Percentiles rank a stretch among this genome's conserved stretches.
Conservation (phyloP, 768 basidiomycete species). For the Suillus fuscotomentosus region DNA sequence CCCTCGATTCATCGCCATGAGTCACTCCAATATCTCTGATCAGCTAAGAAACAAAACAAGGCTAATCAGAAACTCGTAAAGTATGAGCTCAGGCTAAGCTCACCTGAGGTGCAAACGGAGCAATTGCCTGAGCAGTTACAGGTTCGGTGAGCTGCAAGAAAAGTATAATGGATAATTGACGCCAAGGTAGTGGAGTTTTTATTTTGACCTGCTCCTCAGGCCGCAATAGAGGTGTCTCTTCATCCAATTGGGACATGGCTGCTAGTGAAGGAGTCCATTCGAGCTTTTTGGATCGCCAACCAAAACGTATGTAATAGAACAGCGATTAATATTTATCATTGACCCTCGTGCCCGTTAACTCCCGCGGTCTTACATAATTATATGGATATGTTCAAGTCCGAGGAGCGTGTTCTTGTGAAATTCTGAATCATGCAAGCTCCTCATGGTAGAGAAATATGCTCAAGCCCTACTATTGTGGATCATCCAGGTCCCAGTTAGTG, state of each 20-base stretch:
- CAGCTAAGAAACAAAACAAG: slow-evolving; percentile 29
- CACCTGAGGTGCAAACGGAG: slow-evolving; percentile 63
- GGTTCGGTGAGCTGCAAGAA: slow-evolving; percentile 51
- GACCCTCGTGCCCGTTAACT: neutral
- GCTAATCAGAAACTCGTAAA: neutral
- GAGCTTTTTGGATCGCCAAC: neutral
- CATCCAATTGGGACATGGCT: slow-evolving; percentile 20
- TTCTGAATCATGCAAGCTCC: too few relatives aligned
- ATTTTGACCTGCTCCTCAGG: neutral
- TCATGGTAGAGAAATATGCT: too few relatives aligned
- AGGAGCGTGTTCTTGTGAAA: too few relatives aligned
- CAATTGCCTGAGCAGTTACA: slow-evolving; percentile 47
- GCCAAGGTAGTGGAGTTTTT: slow-evolving; percentile 45
- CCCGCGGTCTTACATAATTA: neutral
- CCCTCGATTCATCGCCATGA: slow-evolving; percentile 41
- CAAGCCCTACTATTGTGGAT: too few relatives aligned
- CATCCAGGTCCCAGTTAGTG: too few relatives aligned
- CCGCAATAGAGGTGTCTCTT: slow-evolving; percentile 37
- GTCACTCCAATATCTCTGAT: slow-evolving; percentile 36
- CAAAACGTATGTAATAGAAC: neutral
- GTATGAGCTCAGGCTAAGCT: slow-evolving; percentile 13
- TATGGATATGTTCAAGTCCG: too few relatives aligned
- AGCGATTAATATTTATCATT: too few relatives aligned
- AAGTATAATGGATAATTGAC: slow-evolving; percentile 46
- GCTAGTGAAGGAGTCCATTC: neutral